A percentile compares a stretch with the other conserved stretches of the same genome.
These are phyloP conservation scores for Penicillium lividum DNA, from an alignment of 495 filamentous ascomycete species.

Conservation along the genomic window DNA sequence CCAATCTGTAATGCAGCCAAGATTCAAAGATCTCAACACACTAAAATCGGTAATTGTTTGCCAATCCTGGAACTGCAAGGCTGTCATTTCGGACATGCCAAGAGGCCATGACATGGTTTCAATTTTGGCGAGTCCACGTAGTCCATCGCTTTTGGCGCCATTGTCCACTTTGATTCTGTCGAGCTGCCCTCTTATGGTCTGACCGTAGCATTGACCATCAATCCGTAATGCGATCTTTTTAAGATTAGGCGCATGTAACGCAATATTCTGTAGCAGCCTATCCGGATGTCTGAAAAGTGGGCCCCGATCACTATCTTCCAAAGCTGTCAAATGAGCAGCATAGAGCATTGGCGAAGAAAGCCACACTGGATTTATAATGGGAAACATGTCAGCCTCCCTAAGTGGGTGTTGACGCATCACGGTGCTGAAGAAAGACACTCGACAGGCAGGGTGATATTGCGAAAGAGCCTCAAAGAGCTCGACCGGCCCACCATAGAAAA, in stretches of 20 bases:
- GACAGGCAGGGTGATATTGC: not conserved
- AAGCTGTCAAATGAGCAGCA: not conserved
- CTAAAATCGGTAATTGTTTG: not conserved
- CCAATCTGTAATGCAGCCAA: not conserved
- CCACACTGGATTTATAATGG: not conserved
- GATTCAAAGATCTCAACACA: not conserved
- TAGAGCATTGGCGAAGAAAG: not conserved
- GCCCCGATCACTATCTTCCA: too few relatives aligned
- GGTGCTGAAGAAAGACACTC: not conserved
- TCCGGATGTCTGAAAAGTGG: not conserved
- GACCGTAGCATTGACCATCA: too few relatives aligned
- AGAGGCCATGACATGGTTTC: not conserved
- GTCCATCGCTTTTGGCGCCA: not conserved
- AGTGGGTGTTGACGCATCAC: not conserved
- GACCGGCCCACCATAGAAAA: not conserved
- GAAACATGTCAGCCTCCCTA: too few relatives aligned
- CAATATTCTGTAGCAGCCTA: not conserved
- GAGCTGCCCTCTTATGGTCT: too few relatives aligned
- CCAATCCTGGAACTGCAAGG: not conserved
- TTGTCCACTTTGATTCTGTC: too few relatives aligned
- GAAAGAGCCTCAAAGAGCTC: constrained; percentile 1
- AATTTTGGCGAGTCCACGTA: too few relatives aligned
- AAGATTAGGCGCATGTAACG: not conserved
- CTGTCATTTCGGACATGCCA: not conserved
- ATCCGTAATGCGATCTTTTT: not conserved